phyloP scores from a whole-genome alignment of 1,284 basidiomycete species.

The Austroboletus novae-zelandiae region DNA sequence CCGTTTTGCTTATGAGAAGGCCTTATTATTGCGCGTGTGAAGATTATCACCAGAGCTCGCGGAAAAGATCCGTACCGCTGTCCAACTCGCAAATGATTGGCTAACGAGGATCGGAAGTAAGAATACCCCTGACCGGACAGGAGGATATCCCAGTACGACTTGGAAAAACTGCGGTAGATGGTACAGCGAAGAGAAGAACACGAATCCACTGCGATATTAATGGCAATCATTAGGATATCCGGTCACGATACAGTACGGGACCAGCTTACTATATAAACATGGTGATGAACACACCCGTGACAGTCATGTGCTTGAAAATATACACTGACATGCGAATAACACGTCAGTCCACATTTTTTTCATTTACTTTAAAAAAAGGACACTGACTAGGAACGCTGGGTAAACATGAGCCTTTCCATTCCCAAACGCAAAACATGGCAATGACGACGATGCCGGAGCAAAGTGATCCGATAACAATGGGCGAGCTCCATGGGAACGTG shows the following conservation, averaged over 20 bases:
- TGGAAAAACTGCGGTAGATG: constrained; percentile 79
- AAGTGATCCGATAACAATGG: constrained; percentile 61
- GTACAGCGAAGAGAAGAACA: constrained; percentile 60
- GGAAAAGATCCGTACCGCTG: constrained; percentile 40
- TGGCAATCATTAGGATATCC: neutral
- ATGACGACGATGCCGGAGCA: constrained; percentile 55
- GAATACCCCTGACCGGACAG: constrained; percentile 29
- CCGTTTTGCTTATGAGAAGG: constrained; percentile 61
- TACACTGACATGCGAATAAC: constrained; percentile 43
- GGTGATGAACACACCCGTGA: constrained; percentile 63
- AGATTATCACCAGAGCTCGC: neutral
- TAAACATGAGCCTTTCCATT: constrained; percentile 66
- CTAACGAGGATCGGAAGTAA: constrained; percentile 42
- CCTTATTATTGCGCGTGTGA: constrained; percentile 41
- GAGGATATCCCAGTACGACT: constrained; percentile 56
- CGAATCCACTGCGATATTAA: constrained; percentile 42
- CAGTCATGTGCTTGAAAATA: constrained; percentile 71
- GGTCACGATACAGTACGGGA: neutral
- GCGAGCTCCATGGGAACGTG: constrained; percentile 66
- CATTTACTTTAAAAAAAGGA: neutral
- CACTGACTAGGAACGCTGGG: constrained; percentile 67
- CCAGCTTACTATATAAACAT: constrained; percentile 61
- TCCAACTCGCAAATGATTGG: constrained; percentile 57
- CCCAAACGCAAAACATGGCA: constrained; percentile 64
- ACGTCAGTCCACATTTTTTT: constrained; percentile 3